phyloP scores from a whole-genome alignment of 2,329 filamentous ascomycete species.

The Tolypocladium sp. region DNA sequence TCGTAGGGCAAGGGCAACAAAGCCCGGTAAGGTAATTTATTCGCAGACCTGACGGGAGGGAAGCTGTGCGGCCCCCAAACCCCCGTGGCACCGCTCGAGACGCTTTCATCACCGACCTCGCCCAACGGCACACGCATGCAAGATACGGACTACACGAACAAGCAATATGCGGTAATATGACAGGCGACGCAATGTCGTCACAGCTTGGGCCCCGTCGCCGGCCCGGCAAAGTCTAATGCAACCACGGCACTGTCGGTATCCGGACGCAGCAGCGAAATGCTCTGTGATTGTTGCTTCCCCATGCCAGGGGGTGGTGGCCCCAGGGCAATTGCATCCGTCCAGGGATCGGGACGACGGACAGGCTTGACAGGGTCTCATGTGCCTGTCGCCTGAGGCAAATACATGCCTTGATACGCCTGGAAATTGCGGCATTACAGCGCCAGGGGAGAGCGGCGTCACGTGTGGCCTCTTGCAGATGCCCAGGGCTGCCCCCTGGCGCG shows the following conservation, averaged over 20 bases:
- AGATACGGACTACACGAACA: not conserved
- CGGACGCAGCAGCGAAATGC: not conserved
- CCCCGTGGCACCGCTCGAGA: not conserved
- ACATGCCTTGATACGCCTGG: not conserved
- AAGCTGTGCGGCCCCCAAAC: not conserved
- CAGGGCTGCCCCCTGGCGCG: not conserved
- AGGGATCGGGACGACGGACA: not conserved
- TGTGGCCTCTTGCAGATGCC: not conserved
- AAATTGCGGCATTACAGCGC: not conserved
- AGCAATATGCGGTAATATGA: not conserved
- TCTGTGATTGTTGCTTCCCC: not conserved
- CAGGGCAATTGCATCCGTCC: not conserved
- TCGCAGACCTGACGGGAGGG: not conserved
- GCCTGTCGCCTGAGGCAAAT: not conserved
- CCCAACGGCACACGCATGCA: not conserved
- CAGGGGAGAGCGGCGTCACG: not conserved
- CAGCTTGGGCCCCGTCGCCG: not conserved
- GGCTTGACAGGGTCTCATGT: not conserved
- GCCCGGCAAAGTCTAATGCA: not conserved
- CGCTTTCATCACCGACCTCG: not conserved
- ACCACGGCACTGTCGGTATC: not conserved
- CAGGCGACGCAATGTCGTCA: not conserved
- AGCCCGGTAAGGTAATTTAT: not conserved
- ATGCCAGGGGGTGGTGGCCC: not conserved
- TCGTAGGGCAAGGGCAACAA: not conserved